Base-by-base conservation (phyloP, 352 stramenopile species). In the Phytophthora constricta region DNA sequence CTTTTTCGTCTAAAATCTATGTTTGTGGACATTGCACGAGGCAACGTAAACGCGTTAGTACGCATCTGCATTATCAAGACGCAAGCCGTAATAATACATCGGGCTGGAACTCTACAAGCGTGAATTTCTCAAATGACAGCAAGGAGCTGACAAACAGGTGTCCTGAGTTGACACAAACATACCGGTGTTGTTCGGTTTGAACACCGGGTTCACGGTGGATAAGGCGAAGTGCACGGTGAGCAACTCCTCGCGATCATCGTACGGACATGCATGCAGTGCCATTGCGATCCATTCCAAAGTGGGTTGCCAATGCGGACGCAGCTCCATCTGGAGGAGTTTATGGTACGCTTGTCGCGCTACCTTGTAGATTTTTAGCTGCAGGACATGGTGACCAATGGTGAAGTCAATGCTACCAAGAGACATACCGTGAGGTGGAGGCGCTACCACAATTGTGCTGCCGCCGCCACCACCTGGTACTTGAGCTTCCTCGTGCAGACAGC, bases 141-240 rank as follows among this genome's bases (percentile, higher is more conserved):
- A 98, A 98, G 1, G 89, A 98, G 16, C 96, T 89, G 17, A 98
- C 74, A 65, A 99, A 99, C 14, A 90, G 94, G 60, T 99, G 96
- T 10, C 91, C 89, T 41, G 96, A 99, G 46, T 89, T 96, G 7
- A 97, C 84, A 61, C 96, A 99, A 5, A 94, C 86, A 62, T 98
- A 14, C 94, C 91, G 4, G 69, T 86, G 58, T 82, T 79, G 50
- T 93, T 93, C 19, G 90, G 82, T 46, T 97, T 97, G n/a, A 99
- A 70, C 20, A 98, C 73, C 3, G 92, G 89, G 61, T 98, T 99
- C 17, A 89, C 85, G 0, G 90, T 95, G 5, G 92, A 96, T 53
- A 95, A 99, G 11, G 90, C 87, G 61, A 98, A 99, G 78, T 98
- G 98, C 4, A 98, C 92, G 2, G 95, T 93, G n/a, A 98, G 70